Evolutionary conservation across 768 basidiomycete genomes (phyloP), one percentile per base, ranked within the genome.

Genomic region (Mycena kentingensis): DNA sequence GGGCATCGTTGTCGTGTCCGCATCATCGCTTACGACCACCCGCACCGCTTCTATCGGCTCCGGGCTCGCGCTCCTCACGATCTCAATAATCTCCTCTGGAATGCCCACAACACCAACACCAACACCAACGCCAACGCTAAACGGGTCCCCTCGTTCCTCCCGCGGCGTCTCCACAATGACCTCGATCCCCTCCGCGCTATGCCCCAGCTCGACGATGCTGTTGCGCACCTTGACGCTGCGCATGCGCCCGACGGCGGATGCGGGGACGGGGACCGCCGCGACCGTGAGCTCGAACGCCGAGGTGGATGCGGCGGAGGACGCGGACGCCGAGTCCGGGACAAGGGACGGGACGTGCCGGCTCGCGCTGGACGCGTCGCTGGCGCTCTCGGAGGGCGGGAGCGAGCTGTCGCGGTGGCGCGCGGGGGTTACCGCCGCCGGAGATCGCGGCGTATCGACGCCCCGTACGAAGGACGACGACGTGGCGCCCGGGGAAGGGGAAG

Each of bases 101-200:
- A 39, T 52, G 12, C 25, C 56, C 51, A 36, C 58, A 51, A 51
- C 61, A 29, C 46, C 42, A 27, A 46, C 41, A 16, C 25, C 24
- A 25, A 10, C n/a, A 34, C n/a, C 32, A n/a, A 34, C n/a, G 10
- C 10, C n/a, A 34, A n/a, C 32, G 32, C 10, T 34, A 28, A 51
- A 15, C 19, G 44, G 15, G n/a, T 51, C 24, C 53, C 41, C 29
- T 67, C 43, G 28, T 42, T 52, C 68, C 50, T 74, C 74, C 6
- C 65, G 46, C 6, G 76, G 72, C 49, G 70, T 75, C 64, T 77
- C 75, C 16, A 64, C 59, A 36, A 67, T 67, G 15, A 63, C 66
- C 4, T 59, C 50, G 24, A 66, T 57, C 12, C 47, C 51, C 21
- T 53, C 51, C n/a, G n/a, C n/a, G 43, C 53, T 51, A 47, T 2